A percentile compares a stretch with the other conserved stretches of the same genome.
Evolutionary conservation across 192 early-diverging fungal species (phyloP).

Genomic region (Chytriomyces sp.): DNA sequence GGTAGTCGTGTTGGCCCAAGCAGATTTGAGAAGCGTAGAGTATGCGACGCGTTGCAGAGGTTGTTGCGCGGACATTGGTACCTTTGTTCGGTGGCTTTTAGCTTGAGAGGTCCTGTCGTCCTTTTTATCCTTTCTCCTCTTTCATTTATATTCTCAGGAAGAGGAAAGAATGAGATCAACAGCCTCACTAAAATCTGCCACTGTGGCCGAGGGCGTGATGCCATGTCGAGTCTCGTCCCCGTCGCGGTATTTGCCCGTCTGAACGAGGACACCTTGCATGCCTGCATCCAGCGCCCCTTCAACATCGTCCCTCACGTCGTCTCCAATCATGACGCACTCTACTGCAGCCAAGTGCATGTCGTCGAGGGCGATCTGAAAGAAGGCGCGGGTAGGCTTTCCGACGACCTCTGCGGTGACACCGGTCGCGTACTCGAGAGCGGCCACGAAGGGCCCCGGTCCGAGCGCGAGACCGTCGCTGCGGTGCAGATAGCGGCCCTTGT

Average conservation of each 20-base stretch:
- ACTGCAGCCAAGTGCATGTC: conserved; percentile 63
- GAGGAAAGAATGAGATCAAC: conserved; percentile 64
- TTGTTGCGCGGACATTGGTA: too few species aligned
- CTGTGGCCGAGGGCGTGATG: conserved; percentile 52
- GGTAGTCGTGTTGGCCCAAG: too few species aligned
- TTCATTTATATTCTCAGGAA: not conserved
- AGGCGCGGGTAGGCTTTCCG: conserved; percentile 77
- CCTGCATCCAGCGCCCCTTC: conserved; percentile 77
- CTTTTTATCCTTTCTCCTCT: too few species aligned
- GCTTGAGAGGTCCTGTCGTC: too few species aligned
- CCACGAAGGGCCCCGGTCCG: conserved; percentile 89
- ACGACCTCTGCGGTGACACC: conserved; percentile 68
- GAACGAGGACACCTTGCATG: conserved; percentile 56
- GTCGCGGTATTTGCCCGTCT: conserved; percentile 80
- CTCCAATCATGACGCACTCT: conserved; percentile 82
- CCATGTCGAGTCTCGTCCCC: conserved; percentile 67
- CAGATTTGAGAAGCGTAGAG: too few species aligned
- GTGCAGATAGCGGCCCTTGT: conserved; percentile 79
- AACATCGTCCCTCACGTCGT: conserved; percentile 82
- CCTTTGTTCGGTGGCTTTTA: too few species aligned
- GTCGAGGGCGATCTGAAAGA: conserved; percentile 76
- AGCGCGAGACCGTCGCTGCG: conserved; percentile 62
- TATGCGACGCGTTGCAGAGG: too few species aligned
- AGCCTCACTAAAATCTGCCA: conserved; percentile 66
- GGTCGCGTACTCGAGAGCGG: conserved; percentile 79